These are phyloP conservation scores for Cyclotella atomus DNA, from an alignment of 108 stramenopile genomes.

Conservation along the genomic window DNA sequence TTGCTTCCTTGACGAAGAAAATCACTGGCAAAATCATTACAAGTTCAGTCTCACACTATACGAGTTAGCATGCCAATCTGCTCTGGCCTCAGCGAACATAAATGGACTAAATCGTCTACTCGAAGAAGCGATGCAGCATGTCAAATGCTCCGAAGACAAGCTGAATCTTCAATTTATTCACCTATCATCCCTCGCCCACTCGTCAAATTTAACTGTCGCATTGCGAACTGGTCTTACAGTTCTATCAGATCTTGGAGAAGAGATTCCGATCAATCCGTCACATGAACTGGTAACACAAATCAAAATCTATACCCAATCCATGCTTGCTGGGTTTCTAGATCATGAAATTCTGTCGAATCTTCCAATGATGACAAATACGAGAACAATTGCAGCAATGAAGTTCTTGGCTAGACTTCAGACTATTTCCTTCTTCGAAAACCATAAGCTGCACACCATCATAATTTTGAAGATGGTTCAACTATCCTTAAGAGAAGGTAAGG, in stretches of 20 bases:
- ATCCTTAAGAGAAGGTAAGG: too few relatives aligned
- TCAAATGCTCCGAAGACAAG: constrained; percentile 12
- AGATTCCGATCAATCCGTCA: neutral
- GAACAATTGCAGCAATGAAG: too few relatives aligned
- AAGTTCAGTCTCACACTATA: constrained; percentile 15
- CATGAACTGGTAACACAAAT: neutral
- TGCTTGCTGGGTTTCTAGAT: constrained; percentile 6
- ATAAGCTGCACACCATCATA: too few relatives aligned
- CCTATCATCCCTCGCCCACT: neutral
- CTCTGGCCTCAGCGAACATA: neutral
- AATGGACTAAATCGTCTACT: neutral
- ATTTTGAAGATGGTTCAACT: too few relatives aligned
- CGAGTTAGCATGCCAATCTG: constrained; percentile 11
- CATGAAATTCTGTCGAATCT: constrained; percentile 4
- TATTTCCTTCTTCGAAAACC: too few relatives aligned
- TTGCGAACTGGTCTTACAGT: constrained; percentile 2
- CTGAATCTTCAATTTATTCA: neutral
- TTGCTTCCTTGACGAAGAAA: too few relatives aligned
- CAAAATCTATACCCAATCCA: neutral
- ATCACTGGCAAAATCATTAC: constrained; percentile 36
- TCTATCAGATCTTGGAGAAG: constrained; percentile 15
- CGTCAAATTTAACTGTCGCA: neutral
- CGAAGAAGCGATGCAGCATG: constrained; percentile 10
- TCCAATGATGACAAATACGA: too few relatives aligned
- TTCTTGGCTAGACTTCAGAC: too few relatives aligned